phyloP scores from a whole-genome alignment of 441 rosid genomes.

The Pelargonium australe region DNA sequence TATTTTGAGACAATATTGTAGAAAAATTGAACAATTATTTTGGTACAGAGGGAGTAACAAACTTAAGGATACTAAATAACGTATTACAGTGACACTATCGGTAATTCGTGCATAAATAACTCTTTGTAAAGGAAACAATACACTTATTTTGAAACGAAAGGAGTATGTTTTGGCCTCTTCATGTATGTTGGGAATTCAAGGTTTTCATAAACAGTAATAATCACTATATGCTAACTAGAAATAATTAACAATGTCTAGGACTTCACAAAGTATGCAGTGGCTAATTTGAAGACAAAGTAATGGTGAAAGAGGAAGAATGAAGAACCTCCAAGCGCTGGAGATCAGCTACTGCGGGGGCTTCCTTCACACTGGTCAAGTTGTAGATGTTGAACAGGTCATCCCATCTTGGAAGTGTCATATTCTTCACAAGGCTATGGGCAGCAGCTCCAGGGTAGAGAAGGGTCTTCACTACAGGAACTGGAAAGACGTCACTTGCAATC shows the following conservation, averaged over 20 bases:
- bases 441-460: constrained; percentile 88
- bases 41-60: no score
- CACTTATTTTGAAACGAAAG: no score
- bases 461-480: constrained; percentile 60
- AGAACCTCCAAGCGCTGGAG: constrained; percentile 88
- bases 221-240: no score
- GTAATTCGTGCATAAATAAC: no score
- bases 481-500: constrained; percentile 87
- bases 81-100: no score
- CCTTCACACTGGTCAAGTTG: constrained; percentile 65
- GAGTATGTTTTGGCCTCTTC: no score
- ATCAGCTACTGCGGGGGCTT: constrained; percentile 67
- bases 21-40: no score
- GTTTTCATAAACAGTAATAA: no score
- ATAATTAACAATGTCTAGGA: background rate
- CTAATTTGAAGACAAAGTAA: background rate
- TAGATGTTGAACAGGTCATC: constrained; percentile 51
- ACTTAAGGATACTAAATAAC: no score
- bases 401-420: constrained; percentile 70
- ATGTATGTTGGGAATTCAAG: no score
- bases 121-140: no score
- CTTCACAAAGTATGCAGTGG: background rate
- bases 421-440: constrained; percentile 45
- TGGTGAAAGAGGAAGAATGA: constrained; percentile 2
- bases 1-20: no score